Base-by-base conservation (phyloP, 768 basidiomycete species). In the Suillus occidentalis region DNA sequence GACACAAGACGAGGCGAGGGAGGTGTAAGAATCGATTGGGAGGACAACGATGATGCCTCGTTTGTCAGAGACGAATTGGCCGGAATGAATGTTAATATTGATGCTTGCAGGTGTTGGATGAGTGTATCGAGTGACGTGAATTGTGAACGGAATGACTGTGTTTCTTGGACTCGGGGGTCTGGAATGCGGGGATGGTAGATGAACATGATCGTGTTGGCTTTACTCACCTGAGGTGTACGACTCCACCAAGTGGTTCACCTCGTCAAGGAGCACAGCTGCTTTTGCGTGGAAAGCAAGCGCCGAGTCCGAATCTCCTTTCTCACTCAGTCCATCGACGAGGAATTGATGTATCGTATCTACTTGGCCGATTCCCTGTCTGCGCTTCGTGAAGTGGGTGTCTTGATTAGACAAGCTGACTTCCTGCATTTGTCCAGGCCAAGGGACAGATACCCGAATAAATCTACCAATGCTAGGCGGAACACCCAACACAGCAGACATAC, bases 81-180 rank as follows among this genome's bases (percentile, higher is more conserved):
- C 6, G 60, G 37, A 14, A 69, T 55, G 22, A 49, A 61, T n/a
- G n/a, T n/a, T n/a, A n/a, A n/a, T n/a, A n/a, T n/a, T n/a, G n/a
- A n/a, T n/a, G 22, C 34, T 22, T 78, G 79, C 61, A 85, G 78
- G 2, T 70, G 70, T 6, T 82, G 81, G 43, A 86, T 82, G 55
- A 85, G 76, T 39, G 75, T 70, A 65, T 84, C 82, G 62, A 86
- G 72, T 3, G 79, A 80, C 50, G 76, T 76, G 25, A 86, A 85
- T 8, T 81, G 79, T 16, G 75, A 71, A 28, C 76, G 76, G 62
- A 84, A 84, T 47, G 63, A 60, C 47, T 72, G 80, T 61, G 67
- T 83, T 82, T 77, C 16, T 81, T 63, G 16, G 14, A 61, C 8
- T 3, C 28, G 63, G 25, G 45, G 16, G 63, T 62, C 61, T 61